These are phyloP conservation scores for Stereum hirsutum DNA, from an alignment of 1,284 basidiomycete genomes.

Conservation along the genomic window DNA sequence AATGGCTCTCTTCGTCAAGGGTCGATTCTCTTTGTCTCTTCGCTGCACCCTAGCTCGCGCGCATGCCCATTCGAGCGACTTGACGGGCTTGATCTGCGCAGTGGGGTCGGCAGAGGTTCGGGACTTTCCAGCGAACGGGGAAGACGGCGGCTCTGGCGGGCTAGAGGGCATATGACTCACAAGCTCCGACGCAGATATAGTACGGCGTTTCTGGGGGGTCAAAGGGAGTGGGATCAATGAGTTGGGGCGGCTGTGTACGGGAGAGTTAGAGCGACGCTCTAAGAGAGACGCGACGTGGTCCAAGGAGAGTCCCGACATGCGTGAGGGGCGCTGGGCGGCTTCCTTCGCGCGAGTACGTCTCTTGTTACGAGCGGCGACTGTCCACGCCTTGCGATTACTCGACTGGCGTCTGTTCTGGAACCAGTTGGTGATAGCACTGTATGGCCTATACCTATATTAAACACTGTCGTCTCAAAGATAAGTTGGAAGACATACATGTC, in stretches of 20 bases:
- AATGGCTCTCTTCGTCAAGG: constrained; percentile 14
- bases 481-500: constrained; percentile 25
- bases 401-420: constrained; percentile 38
- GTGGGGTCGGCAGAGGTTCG: constrained; percentile 21
- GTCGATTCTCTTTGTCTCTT: constrained; percentile 18
- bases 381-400: constrained; percentile 27
- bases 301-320: constrained; percentile 24
- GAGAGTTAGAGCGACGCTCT: constrained; percentile 22
- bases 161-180: constrained; percentile 37
- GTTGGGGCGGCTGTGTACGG: constrained; percentile 4
- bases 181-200: constrained; percentile 14
- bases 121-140: constrained; percentile 24
- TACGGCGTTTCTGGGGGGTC: constrained; percentile 12
- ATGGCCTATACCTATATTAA: constrained; percentile 21
- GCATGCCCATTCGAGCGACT: constrained; percentile 39
- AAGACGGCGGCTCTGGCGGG: constrained; percentile 24
- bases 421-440: constrained; percentile 41
- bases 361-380: constrained; percentile 22
- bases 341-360: constrained; percentile 11
- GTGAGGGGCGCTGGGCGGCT: constrained; percentile 9
- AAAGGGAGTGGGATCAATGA: constrained; percentile 19
- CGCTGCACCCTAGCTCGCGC: constrained; percentile 27
- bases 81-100: constrained; percentile 20
- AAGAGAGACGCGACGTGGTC: constrained; percentile 30
- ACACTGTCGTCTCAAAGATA: not conserved